Evolutionary conservation across 305 asterid species (phyloP), one percentile per base, ranked within the genome.

Genomic region (Stenogyne calaminthoides): DNA sequence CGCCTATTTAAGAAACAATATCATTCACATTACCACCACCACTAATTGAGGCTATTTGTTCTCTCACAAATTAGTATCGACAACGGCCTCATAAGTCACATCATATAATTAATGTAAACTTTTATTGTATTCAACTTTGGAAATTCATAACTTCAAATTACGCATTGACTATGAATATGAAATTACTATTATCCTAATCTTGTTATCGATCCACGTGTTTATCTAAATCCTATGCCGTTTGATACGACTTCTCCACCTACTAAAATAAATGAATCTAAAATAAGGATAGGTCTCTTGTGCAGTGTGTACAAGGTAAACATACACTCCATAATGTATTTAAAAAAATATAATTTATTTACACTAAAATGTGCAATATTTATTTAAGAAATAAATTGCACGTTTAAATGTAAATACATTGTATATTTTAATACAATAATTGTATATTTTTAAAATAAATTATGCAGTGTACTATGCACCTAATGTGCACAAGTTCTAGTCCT

Each of bases 141-240:
- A 64, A 14, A 62, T 46, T 42, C 22, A 10, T 16, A 3, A 57
- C 61, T 18, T 36, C 52, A 42, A 19, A 32, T 59, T 10, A 25
- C 27, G 25, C 52, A 67, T 7, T 18, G 3, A 6, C 8, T 3
- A 49, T 7, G 9, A 49, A 49, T 49, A 49, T 49, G 7, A 7
- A 49, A 49, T 15, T 15, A 49, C 6, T 47, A 46, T 49, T 40
- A 40, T 19, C 34, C 3, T 2, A 9, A 49, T 14, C 3, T 34
- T 14, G 11, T 49, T 4, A 59, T 14, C 55, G 3, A 52, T 63
- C 76, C 71, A 76, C 80, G 44, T 61, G 60, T 76, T 60, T 51
- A 61, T 61, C n/a, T 22, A 19, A 39, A 75, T 36, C 29, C 59
- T 25, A 7, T 44, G 69, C 76, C 72, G 72, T 65, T 47, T 73